Evolutionary conservation across 2,329 filamentous ascomycete genomes (phyloP), one percentile per base, ranked within the genome.

Genomic region (Cordyceps sp.): DNA sequence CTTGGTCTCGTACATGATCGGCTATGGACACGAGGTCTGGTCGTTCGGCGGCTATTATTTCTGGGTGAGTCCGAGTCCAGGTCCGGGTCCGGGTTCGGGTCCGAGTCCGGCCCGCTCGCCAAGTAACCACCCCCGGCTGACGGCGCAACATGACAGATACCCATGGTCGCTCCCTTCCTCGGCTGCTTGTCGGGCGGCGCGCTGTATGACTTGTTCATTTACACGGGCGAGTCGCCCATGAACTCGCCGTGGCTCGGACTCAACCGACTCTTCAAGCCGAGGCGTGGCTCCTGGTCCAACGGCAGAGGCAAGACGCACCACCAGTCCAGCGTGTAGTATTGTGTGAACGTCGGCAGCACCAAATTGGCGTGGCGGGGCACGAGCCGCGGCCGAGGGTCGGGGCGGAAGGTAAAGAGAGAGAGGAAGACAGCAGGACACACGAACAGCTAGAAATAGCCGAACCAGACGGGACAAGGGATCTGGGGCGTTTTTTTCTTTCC

Each of bases 151-250:
- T 10, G 17, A 5, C 28, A 77, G 73, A 67, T 83, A 15, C 78
- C 78, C 1, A 78, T 84, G 60, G 69, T 84, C 4, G 65, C 74
- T 3, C 78, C 78, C 0, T 81, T 83, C 45, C 49, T 67, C 9
- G 78, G 78, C 5, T 69, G 63, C 42, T 50, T 61, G 0, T 69
- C 77, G 39, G 76, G 77, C 4, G 76, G 70, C 3, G 71, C 74
- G 47, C 41, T 80, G 17, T 80, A 81, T 45, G 75, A 81, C 47
- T 46, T 69, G 2, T 69, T 80, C 47, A 57, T 84, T 25, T 84
- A 74, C 47, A 78, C 73, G 0, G 78, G 78, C 4, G 53, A 75
- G n/a, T 78, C 67, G 40, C 76, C 77, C 1, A 61, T 83, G 41
- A 83, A 83, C 52, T 73, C 64, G 0, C 74, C 74, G 0, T 74